These are phyloP conservation scores for Isoetes engelmannii DNA, from an alignment of 83 land plant species.

Conservation along the genomic window DNA sequence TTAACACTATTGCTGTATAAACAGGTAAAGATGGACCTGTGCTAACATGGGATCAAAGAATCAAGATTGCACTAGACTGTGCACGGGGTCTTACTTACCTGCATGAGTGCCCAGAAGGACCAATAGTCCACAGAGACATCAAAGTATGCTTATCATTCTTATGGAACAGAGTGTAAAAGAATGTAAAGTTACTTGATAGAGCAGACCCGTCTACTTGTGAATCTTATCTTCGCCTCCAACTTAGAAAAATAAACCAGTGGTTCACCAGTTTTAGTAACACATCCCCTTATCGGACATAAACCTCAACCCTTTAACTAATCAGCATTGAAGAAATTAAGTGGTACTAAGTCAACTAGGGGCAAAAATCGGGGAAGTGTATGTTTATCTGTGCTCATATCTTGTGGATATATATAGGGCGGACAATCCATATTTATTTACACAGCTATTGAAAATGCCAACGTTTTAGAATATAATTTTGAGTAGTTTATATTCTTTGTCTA, in stretches of 20 bases:
- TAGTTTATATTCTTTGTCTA: neutral
- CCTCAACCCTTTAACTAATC: too few relatives aligned
- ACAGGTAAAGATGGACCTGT: slow-evolving; percentile 6
- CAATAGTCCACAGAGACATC: slow-evolving; percentile 46
- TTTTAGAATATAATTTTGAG: neutral
- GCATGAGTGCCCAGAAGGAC: slow-evolving; percentile 32
- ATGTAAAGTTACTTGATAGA: too few relatives aligned
- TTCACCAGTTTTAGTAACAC: too few relatives aligned
- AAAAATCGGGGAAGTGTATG: neutral
- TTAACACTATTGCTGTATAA: neutral
- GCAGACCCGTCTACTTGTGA: too few relatives aligned
- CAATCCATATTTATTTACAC: neutral
- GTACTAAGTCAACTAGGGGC: too few relatives aligned
- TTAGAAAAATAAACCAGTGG: too few relatives aligned
- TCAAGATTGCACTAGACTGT: slow-evolving; percentile 38
- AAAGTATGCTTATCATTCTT: slow-evolving; percentile 16
- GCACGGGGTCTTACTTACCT: slow-evolving; percentile 44
- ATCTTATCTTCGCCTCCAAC: too few relatives aligned
- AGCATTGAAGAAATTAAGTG: too few relatives aligned
- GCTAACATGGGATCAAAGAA: slow-evolving; percentile 32
- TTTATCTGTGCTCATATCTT: neutral
- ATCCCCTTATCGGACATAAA: too few relatives aligned
- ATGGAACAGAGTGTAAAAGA: neutral
- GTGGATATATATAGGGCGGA: neutral
- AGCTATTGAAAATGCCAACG: neutral